Percentiles rank a stretch among this genome's conserved stretches.
Conservation (phyloP, 2,329 filamentous ascomycete species). For the Pyricularia sp. region DNA sequence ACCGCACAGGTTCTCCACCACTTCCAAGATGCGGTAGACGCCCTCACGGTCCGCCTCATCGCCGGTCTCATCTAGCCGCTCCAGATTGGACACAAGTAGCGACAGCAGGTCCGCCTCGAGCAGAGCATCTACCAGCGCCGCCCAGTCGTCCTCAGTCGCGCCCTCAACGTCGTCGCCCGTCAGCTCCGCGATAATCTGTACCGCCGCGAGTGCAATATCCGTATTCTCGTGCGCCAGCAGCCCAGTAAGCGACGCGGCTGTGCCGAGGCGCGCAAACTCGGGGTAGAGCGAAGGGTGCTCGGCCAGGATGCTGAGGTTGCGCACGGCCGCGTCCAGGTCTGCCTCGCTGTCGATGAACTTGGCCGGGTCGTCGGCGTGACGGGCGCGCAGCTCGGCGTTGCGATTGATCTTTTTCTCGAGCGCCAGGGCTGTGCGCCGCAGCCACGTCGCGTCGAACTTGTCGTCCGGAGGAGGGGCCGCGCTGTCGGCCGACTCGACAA, state of each 20-base stretch:
- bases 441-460: slow-evolving; percentile 75
- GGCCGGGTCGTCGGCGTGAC: slow-evolving; percentile 68
- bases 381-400: slow-evolving; percentile 82
- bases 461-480: slow-evolving; percentile 38
- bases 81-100: slow-evolving; percentile 68
- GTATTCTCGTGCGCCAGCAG: slow-evolving; percentile 92
- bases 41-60: slow-evolving; percentile 66
- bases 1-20: slow-evolving; percentile 81
- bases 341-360: slow-evolving; percentile 83
- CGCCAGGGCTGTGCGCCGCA: slow-evolving; percentile 68
- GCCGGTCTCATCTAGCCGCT: slow-evolving; percentile 65
- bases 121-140: slow-evolving; percentile 58
- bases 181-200: slow-evolving; percentile 83
- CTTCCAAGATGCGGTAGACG: slow-evolving; percentile 74
- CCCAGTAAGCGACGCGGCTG: slow-evolving; percentile 63
- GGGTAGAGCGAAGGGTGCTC: slow-evolving; percentile 78
- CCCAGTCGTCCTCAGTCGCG: slow-evolving; percentile 74
- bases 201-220: slow-evolving; percentile 85
- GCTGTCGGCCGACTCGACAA: slow-evolving; percentile 57
- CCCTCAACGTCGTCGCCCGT: slow-evolving; percentile 88
- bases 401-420: slow-evolving; percentile 88
- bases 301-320: slow-evolving; percentile 73
- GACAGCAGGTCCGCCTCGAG: slow-evolving; percentile 63
- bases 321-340: slow-evolving; percentile 82
- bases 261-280: slow-evolving; percentile 70